Base-by-base conservation (phyloP, 2,329 filamentous ascomycete species). In the Fusarium graminum region DNA sequence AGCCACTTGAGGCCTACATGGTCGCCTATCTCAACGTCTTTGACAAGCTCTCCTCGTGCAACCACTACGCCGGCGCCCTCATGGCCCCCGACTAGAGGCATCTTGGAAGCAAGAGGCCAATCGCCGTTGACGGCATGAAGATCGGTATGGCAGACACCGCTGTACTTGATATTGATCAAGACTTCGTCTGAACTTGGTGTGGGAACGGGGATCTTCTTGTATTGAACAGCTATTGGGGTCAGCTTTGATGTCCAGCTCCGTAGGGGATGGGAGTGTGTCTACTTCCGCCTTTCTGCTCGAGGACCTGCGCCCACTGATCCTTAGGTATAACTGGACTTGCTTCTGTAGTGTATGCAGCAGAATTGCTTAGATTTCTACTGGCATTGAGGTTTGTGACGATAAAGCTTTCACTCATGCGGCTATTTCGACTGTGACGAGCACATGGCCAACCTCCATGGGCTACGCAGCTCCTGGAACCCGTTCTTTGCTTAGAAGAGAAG, bases 131-230 rank as follows among this genome's bases (percentile, higher is more conserved):
- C 85, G 66, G 92, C 92, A 74, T 85, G 82, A 28, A 85, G 83
- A 77, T 95, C 92, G 14, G 92, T 94, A 81, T 94, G 92, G 83
- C 92, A 95, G 67, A 95, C 92, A 73, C 92, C 92, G n/a, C 89
- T 90, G 82, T 88, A 95, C 78, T 92, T 92, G 83, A 96, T 86
- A 80, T 94, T 94, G 79, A 97, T 83, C 55, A 97, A 88, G 67
- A 96, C 91, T 80, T 97, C 92, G 80, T 95, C 92, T 36, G 92
- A 90, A 22, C 88, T 92, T 17, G 93, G 93, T 76, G 88, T 86
- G 59, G 85, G 84, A 49, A 96, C 92, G 65, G 91, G 89, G 72
- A 97, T 94, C 80, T 89, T 85, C 80, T 92, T 93, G 83, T 89
- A 92, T 60, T 86, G 78, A 65, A 88, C 81, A 62, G 85, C 86